phyloP scores from a whole-genome alignment of 352 stramenopile genomes.

The Globisporangium rhizosaccharum region DNA sequence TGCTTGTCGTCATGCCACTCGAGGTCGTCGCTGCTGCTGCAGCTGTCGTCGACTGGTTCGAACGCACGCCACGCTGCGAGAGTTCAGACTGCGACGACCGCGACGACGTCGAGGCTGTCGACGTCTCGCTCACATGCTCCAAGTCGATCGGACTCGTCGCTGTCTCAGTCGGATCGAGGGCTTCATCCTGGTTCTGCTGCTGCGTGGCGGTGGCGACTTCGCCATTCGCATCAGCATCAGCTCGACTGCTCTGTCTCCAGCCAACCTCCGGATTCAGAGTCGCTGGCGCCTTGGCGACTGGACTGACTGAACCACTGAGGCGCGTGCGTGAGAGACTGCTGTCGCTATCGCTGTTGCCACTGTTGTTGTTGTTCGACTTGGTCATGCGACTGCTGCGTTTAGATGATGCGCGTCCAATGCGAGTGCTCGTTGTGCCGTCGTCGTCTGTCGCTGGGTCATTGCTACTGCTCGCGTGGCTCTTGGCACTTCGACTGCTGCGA shows the following conservation, averaged over 20 bases:
- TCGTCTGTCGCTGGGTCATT: constrained; percentile 2
- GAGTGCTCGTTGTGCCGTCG: neutral
- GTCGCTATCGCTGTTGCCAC: constrained; percentile 10
- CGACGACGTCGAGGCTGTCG: constrained; percentile 14
- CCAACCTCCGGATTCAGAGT: neutral
- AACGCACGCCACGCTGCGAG: constrained; percentile 3
- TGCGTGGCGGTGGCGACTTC: too few relatives aligned
- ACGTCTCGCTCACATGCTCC: constrained; percentile 30
- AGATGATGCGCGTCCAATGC: neutral
- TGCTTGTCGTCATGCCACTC: neutral
- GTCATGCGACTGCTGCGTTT: neutral
- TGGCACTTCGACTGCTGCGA: constrained; percentile 3
- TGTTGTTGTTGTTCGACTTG: neutral
- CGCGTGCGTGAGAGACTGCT: constrained; percentile 13
- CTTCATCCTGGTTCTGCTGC: too few relatives aligned
- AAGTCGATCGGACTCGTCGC: constrained; percentile 17
- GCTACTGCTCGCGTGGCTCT: neutral
- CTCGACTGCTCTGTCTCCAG: neutral
- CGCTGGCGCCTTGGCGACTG: neutral
- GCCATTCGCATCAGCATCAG: neutral
- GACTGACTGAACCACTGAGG: constrained; percentile 11
- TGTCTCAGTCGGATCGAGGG: neutral
- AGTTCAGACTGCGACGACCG: neutral
- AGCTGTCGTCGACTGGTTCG: constrained; percentile 2
- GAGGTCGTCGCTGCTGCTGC: neutral